These are phyloP conservation scores for Candida morakotiae DNA, from an alignment of 805 yeast genomes.

Conservation along the genomic window DNA sequence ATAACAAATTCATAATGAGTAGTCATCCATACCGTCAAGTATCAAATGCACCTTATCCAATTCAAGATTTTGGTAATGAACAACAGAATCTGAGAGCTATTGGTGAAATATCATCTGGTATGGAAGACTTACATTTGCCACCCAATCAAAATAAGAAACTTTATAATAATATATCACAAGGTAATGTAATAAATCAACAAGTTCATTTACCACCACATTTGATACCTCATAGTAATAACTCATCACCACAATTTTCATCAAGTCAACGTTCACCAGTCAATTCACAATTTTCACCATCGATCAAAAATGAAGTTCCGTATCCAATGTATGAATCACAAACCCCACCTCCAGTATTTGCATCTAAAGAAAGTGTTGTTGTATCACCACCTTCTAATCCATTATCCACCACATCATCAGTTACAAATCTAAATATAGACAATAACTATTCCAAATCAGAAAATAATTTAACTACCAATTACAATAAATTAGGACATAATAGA, in stretches of 20 bases:
- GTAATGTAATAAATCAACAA: not conserved
- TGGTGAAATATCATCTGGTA: constrained; percentile 3
- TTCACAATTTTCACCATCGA: not conserved
- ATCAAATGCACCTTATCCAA: constrained; percentile 16
- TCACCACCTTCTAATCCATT: constrained; percentile 25
- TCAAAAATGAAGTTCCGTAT: constrained; percentile 10
- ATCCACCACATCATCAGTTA: constrained; percentile 32
- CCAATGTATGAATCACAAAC: constrained; percentile 18
- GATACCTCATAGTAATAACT: not conserved
- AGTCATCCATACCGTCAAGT: constrained; percentile 10
- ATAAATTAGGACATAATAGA: constrained; percentile 24
- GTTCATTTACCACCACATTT: constrained; percentile 5
- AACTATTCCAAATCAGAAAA: constrained; percentile 23
- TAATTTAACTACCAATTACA: constrained; percentile 17
- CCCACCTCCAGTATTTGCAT: constrained; percentile 26
- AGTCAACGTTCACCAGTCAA: constrained; percentile 3
- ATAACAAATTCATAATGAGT: constrained; percentile 2
- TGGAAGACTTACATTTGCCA: constrained; percentile 9
- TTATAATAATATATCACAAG: not conserved
- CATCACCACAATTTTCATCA: not conserved
- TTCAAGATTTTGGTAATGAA: constrained; percentile 7
- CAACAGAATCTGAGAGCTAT: not conserved
- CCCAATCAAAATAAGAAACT: constrained; percentile 6
- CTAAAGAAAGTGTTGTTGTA: constrained; percentile 9
- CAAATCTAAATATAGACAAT: constrained; percentile 23